Conservation (phyloP, 2,329 filamentous ascomycete genomes). For the Calonectria ilicicola region DNA sequence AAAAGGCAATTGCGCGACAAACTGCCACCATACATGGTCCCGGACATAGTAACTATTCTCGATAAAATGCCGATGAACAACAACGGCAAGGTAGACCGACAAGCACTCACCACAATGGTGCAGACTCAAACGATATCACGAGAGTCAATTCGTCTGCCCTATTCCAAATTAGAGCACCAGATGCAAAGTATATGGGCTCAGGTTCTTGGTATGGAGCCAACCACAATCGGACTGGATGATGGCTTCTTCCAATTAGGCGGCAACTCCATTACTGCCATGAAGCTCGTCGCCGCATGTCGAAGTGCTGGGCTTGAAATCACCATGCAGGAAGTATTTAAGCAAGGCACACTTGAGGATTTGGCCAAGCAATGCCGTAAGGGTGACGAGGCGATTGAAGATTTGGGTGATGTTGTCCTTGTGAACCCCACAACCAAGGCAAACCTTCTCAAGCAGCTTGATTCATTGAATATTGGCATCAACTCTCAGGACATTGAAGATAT, state of each 20-base stretch:
- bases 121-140: not conserved
- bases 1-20: not conserved
- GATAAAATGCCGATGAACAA: conserved; percentile 37
- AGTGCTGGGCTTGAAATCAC: conserved; percentile 10
- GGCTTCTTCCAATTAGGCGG: conserved; percentile 45
- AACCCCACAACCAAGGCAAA: conserved; percentile 7
- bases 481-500: conserved; percentile 25
- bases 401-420: conserved; percentile 7
- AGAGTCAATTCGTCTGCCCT: not conserved
- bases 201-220: conserved; percentile 24
- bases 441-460: conserved; percentile 16
- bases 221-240: conserved; percentile 45
- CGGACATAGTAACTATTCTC: conserved; percentile 31
- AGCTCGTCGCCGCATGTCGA: conserved; percentile 28
- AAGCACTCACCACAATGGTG: not conserved
- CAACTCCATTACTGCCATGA: conserved; percentile 42
- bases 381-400: conserved; percentile 51
- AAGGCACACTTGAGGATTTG: not conserved
- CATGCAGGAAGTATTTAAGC: conserved; percentile 24
- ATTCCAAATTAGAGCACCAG: not conserved
- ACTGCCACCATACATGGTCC: conserved; percentile 44
- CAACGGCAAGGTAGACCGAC: not conserved
- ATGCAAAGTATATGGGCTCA: conserved; percentile 25
- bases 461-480: not conserved
- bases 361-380: not conserved